Percentiles rank a stretch among this genome's conserved stretches.
Evolutionary conservation across 1,284 basidiomycete species (phyloP).

Genomic region (Somion occarium): DNA sequence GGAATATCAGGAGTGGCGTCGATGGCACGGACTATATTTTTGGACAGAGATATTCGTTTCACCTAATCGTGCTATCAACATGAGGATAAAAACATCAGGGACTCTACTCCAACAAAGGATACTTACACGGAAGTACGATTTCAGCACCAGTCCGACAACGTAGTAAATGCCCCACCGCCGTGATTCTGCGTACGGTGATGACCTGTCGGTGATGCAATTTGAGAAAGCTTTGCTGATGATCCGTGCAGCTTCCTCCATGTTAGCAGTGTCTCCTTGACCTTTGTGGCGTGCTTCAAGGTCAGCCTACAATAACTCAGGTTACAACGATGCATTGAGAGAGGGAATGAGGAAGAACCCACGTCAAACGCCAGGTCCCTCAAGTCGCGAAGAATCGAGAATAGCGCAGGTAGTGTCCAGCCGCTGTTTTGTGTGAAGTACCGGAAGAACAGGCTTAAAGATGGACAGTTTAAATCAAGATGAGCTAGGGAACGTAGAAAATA

Average conservation of each 20-base stretch:
- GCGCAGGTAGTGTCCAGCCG: constrained; percentile 77
- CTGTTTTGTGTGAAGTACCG: constrained; percentile 74
- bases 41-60: constrained; percentile 85
- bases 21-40: constrained; percentile 89
- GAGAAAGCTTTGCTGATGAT: constrained; percentile 91
- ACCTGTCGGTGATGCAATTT: constrained; percentile 82
- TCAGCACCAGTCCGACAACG: constrained; percentile 87
- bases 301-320: constrained; percentile 39
- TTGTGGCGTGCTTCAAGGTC: constrained; percentile 59
- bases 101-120: neutral
- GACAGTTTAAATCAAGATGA: neutral
- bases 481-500: neutral
- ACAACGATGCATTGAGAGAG: constrained; percentile 1
- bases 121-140: constrained; percentile 89
- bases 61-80: constrained; percentile 45
- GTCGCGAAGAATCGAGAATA: constrained; percentile 78
- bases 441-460: constrained; percentile 54
- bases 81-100: neutral
- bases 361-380: constrained; percentile 78
- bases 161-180: constrained; percentile 94
- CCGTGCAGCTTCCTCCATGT: constrained; percentile 89
- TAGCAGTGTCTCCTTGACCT: constrained; percentile 59
- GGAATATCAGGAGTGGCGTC: constrained; percentile 85
- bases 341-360: constrained; percentile 31
- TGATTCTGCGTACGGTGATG: constrained; percentile 67